phyloP scores from a whole-genome alignment of 495 filamentous ascomycete species.

The Lasiosphaeria miniovina region DNA sequence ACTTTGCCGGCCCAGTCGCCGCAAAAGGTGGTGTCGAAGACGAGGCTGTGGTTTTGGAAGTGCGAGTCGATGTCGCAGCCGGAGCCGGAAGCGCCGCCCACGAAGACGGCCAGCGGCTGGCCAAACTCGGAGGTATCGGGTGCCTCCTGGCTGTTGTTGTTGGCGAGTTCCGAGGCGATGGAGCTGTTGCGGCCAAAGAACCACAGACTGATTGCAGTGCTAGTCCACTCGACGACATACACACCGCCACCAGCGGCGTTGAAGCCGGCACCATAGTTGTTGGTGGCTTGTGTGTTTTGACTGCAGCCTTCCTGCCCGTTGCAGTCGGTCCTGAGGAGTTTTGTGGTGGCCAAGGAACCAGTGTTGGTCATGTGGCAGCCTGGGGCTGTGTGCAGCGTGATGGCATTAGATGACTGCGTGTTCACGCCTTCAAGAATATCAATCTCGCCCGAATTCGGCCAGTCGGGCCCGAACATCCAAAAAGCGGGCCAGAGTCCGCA shows the following conservation, averaged over 20 bases:
- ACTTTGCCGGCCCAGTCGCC: conserved; percentile 82
- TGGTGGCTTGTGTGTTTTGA: conserved; percentile 40
- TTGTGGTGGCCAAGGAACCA: conserved; percentile 47
- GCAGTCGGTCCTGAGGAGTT: conserved; percentile 45
- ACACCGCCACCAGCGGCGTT: conserved; percentile 72
- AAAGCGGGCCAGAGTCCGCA: conserved; percentile 64
- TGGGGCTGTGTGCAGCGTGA: conserved; percentile 71
- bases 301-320: conserved; percentile 51
- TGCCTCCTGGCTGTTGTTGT: conserved; percentile 49
- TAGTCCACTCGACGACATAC: conserved; percentile 75
- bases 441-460: conserved; percentile 81
- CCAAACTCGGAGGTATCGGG: conserved; percentile 68
- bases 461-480: conserved; percentile 72
- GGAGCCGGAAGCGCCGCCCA: conserved; percentile 21
- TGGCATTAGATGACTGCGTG: conserved; percentile 56
- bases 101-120: conserved; percentile 63
- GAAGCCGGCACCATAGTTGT: conserved; percentile 66
- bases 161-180: conserved; percentile 38
- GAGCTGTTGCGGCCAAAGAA: conserved; percentile 66
- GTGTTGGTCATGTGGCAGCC: conserved; percentile 56
- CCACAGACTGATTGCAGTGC: conserved; percentile 65
- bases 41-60: conserved; percentile 70
- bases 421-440: conserved; percentile 93
- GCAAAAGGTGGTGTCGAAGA: conserved; percentile 85
- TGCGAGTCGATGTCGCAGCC: conserved; percentile 61